Evolutionary conservation across 1,284 basidiomycete species (phyloP).

Genomic region (Leccinum angustisporum): DNA sequence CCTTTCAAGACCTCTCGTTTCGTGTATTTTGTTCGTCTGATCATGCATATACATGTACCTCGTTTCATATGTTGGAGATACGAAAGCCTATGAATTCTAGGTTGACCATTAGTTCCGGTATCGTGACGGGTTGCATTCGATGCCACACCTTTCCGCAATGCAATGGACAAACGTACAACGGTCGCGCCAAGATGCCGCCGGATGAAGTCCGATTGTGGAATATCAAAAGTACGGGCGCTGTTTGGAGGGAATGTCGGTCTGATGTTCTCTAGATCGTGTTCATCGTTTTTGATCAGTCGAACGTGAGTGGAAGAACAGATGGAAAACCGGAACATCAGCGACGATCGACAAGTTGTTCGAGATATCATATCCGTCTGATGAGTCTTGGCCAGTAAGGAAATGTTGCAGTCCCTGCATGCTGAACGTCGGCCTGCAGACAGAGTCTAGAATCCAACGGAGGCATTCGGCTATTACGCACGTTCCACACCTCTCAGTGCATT

Average conservation of each 20-base stretch:
- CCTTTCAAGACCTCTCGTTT: slow-evolving; percentile 38
- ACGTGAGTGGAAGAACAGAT: slow-evolving; percentile 47
- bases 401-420: slow-evolving; percentile 22
- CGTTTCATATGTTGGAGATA: slow-evolving; percentile 8
- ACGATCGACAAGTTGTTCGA: slow-evolving; percentile 55
- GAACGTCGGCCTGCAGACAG: slow-evolving; percentile 21
- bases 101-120: slow-evolving; percentile 47
- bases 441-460: slow-evolving; percentile 32
- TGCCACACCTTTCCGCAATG: slow-evolving; percentile 45
- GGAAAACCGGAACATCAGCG: slow-evolving; percentile 42
- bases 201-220: slow-evolving; percentile 32
- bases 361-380: slow-evolving; percentile 35
- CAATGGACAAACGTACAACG: slow-evolving; percentile 25
- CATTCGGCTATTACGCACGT: slow-evolving; percentile 50
- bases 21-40: slow-evolving; percentile 54
- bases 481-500: slow-evolving; percentile 61
- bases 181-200: slow-evolving; percentile 25
- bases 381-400: slow-evolving; percentile 40
- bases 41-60: slow-evolving; percentile 48
- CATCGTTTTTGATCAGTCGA: slow-evolving; percentile 25
- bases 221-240: slow-evolving; percentile 31
- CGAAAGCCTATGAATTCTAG: slow-evolving; percentile 33
- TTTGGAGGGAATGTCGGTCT: slow-evolving; percentile 36
- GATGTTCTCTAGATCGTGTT: slow-evolving; percentile 21
- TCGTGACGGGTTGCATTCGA: slow-evolving; percentile 46